These are phyloP conservation scores for Eimeria tenella DNA, from an alignment of 169 alveolate species.

Conservation along the genomic window DNA sequence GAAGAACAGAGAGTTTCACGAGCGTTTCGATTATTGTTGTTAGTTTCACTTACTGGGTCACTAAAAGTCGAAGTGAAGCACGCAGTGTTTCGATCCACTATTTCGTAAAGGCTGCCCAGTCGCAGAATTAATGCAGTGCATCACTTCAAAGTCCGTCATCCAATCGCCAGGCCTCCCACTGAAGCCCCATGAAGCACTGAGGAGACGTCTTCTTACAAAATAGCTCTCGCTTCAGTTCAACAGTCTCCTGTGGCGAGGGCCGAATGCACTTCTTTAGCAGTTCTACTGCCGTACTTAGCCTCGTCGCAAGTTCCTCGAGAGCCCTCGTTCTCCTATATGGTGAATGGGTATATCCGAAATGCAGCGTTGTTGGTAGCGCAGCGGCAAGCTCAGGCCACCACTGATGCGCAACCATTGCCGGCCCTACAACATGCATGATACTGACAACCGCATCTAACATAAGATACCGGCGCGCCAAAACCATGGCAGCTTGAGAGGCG, in stretches of 20 bases:
- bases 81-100: no score
- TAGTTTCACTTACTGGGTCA: no score
- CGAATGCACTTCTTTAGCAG: conserved; percentile 3
- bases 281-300: background rate
- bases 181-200: background rate
- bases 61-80: no score
- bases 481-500: background rate
- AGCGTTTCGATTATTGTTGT: no score
- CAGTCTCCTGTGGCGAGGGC: background rate
- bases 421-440: background rate
- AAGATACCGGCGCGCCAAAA: background rate
- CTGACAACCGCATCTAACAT: background rate
- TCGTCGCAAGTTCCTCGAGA: background rate
- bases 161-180: background rate
- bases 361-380: background rate
- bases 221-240: conserved; percentile 2
- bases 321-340: background rate
- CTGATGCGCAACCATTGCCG: background rate
- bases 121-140: background rate
- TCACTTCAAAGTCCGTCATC: background rate
- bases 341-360: background rate
- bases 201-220: background rate
- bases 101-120: no score
- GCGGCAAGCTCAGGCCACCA: conserved; percentile 16
- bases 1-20: no score